These are phyloP conservation scores for Diaporthe velutina DNA, from an alignment of 2,329 filamentous ascomycete genomes.

Conservation along the genomic window DNA sequence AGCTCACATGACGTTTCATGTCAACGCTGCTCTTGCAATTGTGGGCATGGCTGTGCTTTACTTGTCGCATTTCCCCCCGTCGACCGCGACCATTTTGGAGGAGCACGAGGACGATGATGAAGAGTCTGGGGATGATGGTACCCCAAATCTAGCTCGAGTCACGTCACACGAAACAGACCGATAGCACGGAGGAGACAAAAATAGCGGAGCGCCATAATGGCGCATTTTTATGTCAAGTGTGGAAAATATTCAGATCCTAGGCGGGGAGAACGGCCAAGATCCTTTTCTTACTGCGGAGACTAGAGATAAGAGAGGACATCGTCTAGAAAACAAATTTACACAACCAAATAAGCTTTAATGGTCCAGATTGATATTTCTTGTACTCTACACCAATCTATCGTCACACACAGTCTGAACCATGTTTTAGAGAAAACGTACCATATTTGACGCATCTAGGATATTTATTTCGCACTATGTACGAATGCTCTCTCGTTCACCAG, in stretches of 20 bases:
- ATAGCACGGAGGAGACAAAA: neutral
- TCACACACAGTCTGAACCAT: too few relatives aligned
- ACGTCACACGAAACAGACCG: conserved; percentile 39
- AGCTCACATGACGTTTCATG: conserved; percentile 74
- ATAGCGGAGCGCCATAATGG: too few relatives aligned
- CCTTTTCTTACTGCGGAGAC: too few relatives aligned
- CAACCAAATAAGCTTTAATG: too few relatives aligned
- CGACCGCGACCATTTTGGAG: conserved; percentile 52
- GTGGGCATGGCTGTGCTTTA: conserved; percentile 56
- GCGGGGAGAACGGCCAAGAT: too few relatives aligned
- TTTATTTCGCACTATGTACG: neutral
- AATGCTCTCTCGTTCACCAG: neutral
- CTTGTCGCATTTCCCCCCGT: conserved; percentile 58
- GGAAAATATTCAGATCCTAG: neutral
- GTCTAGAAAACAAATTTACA: too few relatives aligned
- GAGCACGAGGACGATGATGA: conserved; percentile 9
- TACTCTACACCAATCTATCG: too few relatives aligned
- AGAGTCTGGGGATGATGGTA: neutral
- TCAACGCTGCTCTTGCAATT: conserved; percentile 72
- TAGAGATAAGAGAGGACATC: too few relatives aligned
- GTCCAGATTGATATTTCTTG: too few relatives aligned
- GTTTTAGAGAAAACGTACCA: too few relatives aligned
- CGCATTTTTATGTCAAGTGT: neutral
- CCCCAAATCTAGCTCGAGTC: conserved; percentile 23
- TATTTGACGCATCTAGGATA: too few relatives aligned